A percentile compares a stretch with the other conserved stretches of the same genome.
Evolutionary conservation across 108 stramenopile species (phyloP).

Genomic region (Bacterosira constricta): DNA sequence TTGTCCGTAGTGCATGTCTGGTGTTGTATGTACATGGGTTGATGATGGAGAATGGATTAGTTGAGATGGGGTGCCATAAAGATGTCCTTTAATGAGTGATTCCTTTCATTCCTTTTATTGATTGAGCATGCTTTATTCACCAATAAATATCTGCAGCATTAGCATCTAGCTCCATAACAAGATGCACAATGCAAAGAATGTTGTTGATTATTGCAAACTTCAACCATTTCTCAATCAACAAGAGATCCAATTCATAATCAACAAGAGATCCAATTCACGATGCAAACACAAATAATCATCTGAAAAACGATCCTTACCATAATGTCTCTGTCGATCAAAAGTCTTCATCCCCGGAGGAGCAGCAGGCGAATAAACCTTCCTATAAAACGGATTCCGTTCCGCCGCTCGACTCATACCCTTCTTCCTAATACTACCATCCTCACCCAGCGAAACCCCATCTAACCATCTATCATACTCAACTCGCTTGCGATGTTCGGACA

Average conservation of each 20-base stretch:
- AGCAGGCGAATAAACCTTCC: slow-evolving; percentile 80
- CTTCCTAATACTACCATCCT: slow-evolving; percentile 14
- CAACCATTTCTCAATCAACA: too few relatives aligned
- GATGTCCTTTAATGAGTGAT: too few relatives aligned
- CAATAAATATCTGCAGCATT: too few relatives aligned
- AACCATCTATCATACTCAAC: slow-evolving; percentile 54
- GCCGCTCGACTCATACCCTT: slow-evolving; percentile 47
- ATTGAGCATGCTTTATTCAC: too few relatives aligned
- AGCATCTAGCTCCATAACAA: too few relatives aligned
- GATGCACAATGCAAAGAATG: too few relatives aligned
- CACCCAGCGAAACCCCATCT: slow-evolving; percentile 15
- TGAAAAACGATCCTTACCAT: slow-evolving; percentile 19
- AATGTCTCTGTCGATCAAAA: slow-evolving; percentile 77
- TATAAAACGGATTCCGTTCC: slow-evolving; percentile 63
- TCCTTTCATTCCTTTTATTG: too few relatives aligned
- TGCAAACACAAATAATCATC: not conserved
- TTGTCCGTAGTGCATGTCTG: slow-evolving; percentile 86
- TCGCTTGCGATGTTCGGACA: slow-evolving; percentile 48
- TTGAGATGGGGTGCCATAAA: too few relatives aligned
- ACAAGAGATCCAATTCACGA: not conserved
- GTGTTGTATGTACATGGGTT: not conserved
- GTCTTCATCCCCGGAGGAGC: slow-evolving; percentile 77
- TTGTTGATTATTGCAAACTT: too few relatives aligned
- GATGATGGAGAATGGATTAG: too few relatives aligned
- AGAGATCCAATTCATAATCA: not conserved